Conservation (phyloP, 306 rosid genomes). For the Vachellia pachyceras region DNA sequence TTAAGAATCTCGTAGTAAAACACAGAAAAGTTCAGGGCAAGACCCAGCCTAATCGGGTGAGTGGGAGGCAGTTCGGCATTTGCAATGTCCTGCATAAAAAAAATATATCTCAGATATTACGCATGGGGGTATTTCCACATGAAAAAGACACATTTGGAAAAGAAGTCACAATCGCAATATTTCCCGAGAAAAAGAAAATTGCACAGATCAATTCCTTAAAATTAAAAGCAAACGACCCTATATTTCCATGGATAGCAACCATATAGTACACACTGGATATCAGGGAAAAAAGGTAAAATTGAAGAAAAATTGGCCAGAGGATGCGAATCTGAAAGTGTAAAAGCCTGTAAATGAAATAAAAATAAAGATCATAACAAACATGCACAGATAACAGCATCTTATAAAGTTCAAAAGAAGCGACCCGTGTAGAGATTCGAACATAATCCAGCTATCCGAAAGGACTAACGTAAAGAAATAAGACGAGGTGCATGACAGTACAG, state of each 20-base stretch:
- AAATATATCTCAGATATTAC: conserved; percentile 4
- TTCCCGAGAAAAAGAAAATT: not conserved
- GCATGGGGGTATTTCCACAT: not conserved
- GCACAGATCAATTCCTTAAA: not conserved
- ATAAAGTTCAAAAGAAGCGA: too few species aligned
- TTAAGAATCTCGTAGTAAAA: conserved; percentile 96
- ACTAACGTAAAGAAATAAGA: not conserved
- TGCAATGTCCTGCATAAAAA: conserved; percentile 77
- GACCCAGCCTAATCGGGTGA: conserved; percentile 99
- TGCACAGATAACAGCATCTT: too few species aligned
- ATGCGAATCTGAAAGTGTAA: conserved; percentile 2
- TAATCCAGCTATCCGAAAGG: too few species aligned
- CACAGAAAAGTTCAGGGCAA: conserved; percentile 96
- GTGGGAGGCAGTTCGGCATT: conserved; percentile 89
- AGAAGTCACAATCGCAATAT: not conserved
- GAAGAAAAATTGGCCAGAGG: not conserved
- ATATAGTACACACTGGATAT: not conserved
- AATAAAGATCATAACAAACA: too few species aligned
- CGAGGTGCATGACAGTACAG: not conserved
- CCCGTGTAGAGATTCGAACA: too few species aligned
- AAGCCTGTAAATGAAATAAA: too few species aligned
- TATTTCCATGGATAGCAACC: not conserved
- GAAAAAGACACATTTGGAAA: not conserved
- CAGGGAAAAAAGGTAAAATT: not conserved
- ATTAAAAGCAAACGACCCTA: not conserved